Conservation (phyloP, 192 early-diverging fungal species). For the Cetraspora pellucida region DNA sequence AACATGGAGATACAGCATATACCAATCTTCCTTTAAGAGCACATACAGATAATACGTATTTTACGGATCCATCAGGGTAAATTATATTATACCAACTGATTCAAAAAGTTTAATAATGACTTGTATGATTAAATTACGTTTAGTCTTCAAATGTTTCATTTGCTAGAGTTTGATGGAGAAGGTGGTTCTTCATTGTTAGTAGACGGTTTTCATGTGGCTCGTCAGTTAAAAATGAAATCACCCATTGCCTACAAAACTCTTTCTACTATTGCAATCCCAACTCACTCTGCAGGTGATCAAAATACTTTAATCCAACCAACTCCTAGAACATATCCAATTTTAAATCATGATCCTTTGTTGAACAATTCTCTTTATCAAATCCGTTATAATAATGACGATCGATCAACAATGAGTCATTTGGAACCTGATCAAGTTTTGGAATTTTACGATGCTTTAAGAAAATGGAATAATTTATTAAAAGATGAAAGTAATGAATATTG, state of each 20-base stretch:
- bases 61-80: conserved; percentile 81
- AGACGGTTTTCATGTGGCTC: conserved; percentile 76
- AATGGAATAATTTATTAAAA: conserved; percentile 65
- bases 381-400: conserved; percentile 85
- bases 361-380: conserved; percentile 63
- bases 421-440: conserved; percentile 47
- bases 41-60: conserved; percentile 88
- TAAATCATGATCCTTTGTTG: conserved; percentile 59
- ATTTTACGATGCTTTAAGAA: conserved; percentile 72
- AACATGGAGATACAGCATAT: conserved; percentile 84
- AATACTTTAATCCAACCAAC: conserved; percentile 63
- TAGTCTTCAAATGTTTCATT: conserved; percentile 80
- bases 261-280: conserved; percentile 59
- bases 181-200: conserved; percentile 80
- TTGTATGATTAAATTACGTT: no score
- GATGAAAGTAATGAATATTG: conserved; percentile 63
- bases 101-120: no score
- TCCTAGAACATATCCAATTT: conserved; percentile 60
- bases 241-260: conserved; percentile 65
- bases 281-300: conserved; percentile 77
- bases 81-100: not conserved
- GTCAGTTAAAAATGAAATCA: conserved; percentile 55
- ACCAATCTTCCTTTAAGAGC: conserved; percentile 70
- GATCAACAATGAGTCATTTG: conserved; percentile 61
- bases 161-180: conserved; percentile 65